These are phyloP conservation scores for Rhizoclosmatium globosum DNA, from an alignment of 192 early-diverging fungal genomes.

Conservation along the genomic window DNA sequence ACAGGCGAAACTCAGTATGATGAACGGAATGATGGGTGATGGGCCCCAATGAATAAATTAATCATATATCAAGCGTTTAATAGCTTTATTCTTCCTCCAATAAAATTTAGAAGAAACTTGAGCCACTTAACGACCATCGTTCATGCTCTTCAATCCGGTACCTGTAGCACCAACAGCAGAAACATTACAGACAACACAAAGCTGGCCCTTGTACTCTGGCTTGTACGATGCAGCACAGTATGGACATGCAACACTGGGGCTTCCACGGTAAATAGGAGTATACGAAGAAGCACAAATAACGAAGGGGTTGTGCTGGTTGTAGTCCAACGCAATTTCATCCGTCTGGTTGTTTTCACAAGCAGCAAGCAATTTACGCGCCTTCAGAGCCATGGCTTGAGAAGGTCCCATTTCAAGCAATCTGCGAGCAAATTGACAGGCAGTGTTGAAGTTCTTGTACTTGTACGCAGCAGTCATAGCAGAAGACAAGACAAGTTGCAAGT, in stretches of 20 bases:
- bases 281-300: constrained; percentile 84
- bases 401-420: constrained; percentile 92
- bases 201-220: constrained; percentile 78
- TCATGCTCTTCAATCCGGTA: constrained; percentile 72
- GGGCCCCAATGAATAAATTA: constrained; percentile 2
- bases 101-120: not conserved
- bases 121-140: constrained; percentile 25
- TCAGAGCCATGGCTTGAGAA: constrained; percentile 74
- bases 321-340: constrained; percentile 85
- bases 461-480: constrained; percentile 86
- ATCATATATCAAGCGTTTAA: not conserved
- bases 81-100: not conserved
- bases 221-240: constrained; percentile 90
- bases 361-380: constrained; percentile 46
- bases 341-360: constrained; percentile 81
- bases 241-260: constrained; percentile 79
- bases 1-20: constrained; percentile 71
- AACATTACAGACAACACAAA: constrained; percentile 90
- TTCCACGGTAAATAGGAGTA: constrained; percentile 91
- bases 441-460: constrained; percentile 84
- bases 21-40: constrained; percentile 26
- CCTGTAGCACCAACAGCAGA: constrained; percentile 81
- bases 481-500: constrained; percentile 88
- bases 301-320: constrained; percentile 97
- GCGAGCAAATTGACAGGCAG: constrained; percentile 87